Conservation (phyloP, 805 yeast species). For the Zygosaccharomyces bailii region DNA sequence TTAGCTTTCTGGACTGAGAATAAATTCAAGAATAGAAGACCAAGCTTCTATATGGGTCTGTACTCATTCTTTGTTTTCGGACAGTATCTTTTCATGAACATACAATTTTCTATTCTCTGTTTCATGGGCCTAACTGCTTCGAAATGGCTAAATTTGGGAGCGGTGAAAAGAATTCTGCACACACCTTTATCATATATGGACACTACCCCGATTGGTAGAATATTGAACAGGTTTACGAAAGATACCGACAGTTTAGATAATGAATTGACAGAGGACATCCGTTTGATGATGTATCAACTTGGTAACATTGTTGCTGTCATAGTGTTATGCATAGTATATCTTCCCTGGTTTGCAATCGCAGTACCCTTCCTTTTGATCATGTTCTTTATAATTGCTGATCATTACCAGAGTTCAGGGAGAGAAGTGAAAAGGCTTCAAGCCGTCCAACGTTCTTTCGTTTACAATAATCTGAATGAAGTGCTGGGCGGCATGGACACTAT, state of each 20-base stretch:
- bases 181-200: slow-evolving; percentile 85
- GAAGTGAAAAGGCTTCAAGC: slow-evolving; percentile 54
- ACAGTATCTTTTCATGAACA: slow-evolving; percentile 42
- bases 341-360: slow-evolving; percentile 77
- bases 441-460: slow-evolving; percentile 48
- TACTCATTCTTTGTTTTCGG: slow-evolving; percentile 60
- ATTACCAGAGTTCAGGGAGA: slow-evolving; percentile 49
- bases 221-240: slow-evolving; percentile 80
- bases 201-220: slow-evolving; percentile 83
- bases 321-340: slow-evolving; percentile 63
- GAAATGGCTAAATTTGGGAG: slow-evolving; percentile 53
- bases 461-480: slow-evolving; percentile 49
- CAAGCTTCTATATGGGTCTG: slow-evolving; percentile 71
- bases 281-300: slow-evolving; percentile 53
- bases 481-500: slow-evolving; percentile 49
- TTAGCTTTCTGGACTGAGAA: slow-evolving; percentile 74
- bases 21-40: slow-evolving; percentile 45
- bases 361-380: slow-evolving; percentile 51
- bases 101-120: slow-evolving; percentile 32
- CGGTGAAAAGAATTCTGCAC: slow-evolving; percentile 58
- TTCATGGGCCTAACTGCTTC: slow-evolving; percentile 53
- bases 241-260: slow-evolving; percentile 85
- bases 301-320: slow-evolving; percentile 61
- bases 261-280: slow-evolving; percentile 66
- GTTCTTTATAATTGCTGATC: slow-evolving; percentile 43